Percentiles rank a stretch among this genome's conserved stretches.
Evolutionary conservation across 2,329 filamentous ascomycete genomes (phyloP).

Genomic region (Cladosporium sphaerospermum): DNA sequence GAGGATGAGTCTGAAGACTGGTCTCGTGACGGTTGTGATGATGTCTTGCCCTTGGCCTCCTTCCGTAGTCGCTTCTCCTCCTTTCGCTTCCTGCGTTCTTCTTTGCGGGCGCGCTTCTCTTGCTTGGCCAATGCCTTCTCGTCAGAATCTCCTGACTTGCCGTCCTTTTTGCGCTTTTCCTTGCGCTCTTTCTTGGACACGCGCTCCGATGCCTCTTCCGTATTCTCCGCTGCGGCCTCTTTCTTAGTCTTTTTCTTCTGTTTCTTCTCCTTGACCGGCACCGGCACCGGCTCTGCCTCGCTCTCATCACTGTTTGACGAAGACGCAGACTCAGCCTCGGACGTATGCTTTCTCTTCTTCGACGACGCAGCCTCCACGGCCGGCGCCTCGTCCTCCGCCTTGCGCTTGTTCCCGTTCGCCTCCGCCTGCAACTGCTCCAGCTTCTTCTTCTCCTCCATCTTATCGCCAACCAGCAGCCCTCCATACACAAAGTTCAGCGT

Average conservation of each 20-base stretch:
- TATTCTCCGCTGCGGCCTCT: neutral
- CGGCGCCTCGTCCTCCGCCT: conserved; percentile 14
- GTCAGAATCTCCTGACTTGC: conserved; percentile 20
- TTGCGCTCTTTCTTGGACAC: conserved; percentile 28
- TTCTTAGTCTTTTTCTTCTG: conserved; percentile 14
- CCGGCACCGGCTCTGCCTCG: neutral
- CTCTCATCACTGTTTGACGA: conserved; percentile 12
- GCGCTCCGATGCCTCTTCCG: conserved; percentile 34
- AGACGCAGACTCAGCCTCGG: conserved; percentile 18
- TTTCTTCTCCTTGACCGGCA: conserved; percentile 15
- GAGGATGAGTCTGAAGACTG: conserved; percentile 14
- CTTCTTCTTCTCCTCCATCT: conserved; percentile 36
- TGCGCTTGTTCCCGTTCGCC: conserved; percentile 1
- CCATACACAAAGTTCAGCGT: conserved; percentile 80
- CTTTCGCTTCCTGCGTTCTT: conserved; percentile 43
- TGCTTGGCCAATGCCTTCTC: conserved; percentile 34
- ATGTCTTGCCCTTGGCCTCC: conserved; percentile 6
- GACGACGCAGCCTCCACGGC: neutral
- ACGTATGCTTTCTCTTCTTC: conserved; percentile 20
- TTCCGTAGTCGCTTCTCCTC: conserved; percentile 38
- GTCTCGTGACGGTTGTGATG: conserved; percentile 4
- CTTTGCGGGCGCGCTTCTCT: conserved; percentile 42
- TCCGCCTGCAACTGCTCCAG: conserved; percentile 1
- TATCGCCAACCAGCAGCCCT: conserved; percentile 62
- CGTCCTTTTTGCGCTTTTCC: conserved; percentile 16